These are phyloP conservation scores for Phragmites australis DNA, from an alignment of 176 grass and related monocot species.

Conservation along the genomic window DNA sequence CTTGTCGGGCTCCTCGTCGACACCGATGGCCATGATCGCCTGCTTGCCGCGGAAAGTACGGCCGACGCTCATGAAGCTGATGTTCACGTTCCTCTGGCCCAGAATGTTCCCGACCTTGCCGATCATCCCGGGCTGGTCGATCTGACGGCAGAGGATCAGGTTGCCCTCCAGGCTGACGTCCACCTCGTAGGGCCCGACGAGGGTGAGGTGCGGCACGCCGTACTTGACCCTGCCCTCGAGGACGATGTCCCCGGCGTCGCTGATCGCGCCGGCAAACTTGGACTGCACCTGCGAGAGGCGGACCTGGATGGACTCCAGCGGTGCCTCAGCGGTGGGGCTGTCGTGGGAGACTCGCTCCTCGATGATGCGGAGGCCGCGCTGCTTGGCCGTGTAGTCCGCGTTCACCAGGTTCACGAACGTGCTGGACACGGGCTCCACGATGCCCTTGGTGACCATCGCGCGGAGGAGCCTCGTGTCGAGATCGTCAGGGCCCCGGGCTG, in stretches of 20 bases:
- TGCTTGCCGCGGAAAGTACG: constrained; percentile 77
- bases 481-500: constrained; percentile 62
- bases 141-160: constrained; percentile 87
- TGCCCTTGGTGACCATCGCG: constrained; percentile 88
- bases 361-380: constrained; percentile 72
- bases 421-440: constrained; percentile 87
- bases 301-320: constrained; percentile 76
- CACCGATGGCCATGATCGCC: constrained; percentile 96
- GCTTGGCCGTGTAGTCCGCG: constrained; percentile 84
- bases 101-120: constrained; percentile 86
- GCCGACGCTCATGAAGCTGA: constrained; percentile 97
- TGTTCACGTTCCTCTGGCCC: constrained; percentile 75
- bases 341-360: constrained; percentile 78
- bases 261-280: constrained; percentile 71
- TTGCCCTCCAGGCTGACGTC: constrained; percentile 92
- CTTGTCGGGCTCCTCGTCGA: constrained; percentile 81
- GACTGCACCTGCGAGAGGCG: constrained; percentile 65
- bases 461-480: constrained; percentile 87
- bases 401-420: constrained; percentile 85
- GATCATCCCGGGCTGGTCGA: constrained; percentile 93
- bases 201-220: constrained; percentile 77
- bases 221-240: constrained; percentile 84
- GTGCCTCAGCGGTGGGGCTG: constrained; percentile 50
- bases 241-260: constrained; percentile 61
- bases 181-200: constrained; percentile 67